Base-by-base conservation (phyloP, 2,329 filamentous ascomycete genomes). In the Setomelanomma holmii region DNA sequence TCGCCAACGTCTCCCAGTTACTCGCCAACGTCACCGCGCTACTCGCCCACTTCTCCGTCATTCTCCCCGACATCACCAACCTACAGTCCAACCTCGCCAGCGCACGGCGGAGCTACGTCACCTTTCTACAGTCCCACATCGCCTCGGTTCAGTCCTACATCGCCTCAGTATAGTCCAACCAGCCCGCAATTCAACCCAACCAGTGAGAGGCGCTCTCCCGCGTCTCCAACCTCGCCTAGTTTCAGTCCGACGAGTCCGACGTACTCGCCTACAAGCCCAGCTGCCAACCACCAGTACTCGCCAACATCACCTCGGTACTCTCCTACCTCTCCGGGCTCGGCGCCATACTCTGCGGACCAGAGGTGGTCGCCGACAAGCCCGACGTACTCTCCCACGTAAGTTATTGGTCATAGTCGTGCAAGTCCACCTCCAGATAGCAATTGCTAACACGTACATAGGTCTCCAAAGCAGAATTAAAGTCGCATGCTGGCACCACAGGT, bases 91-190 rank as follows among this genome's bases (percentile, higher is more conserved):
- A 85, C 83, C 16, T 62, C 60, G 4, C 60, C 60, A 6, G 53
- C 55, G 12, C 60, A 60, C 33, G 51, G 58, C 40, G 60, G 60
- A 27, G 57, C 60, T 10, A 60, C 60, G 1, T 84, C 81, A 22
- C 83, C 82, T 19, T 81, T 79, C 58, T 86, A 84, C 64, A 84
- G 81, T 45, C 83, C 83, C 16, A 84, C 82, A 2, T 75, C 73
- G 23, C 74, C 75, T 6, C 69, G 81, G 70, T 85, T 84, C 66
- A 84, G 82, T 27, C 81, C 82, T 19, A 82, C 80, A 33, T 85
- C 82, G 53, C 78, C 78, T 20, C 75, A 80, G 44, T 75, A 62
- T 49, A 89, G 86, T 67, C 87, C 87, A n/a, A 85, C 86, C 3
- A 88, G 84, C 45, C 87, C 74, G n/a, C 66, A 72, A 80, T 62